A percentile compares a stretch with the other conserved stretches of the same genome.
Evolutionary conservation across 768 basidiomycete genomes (phyloP).

Genomic region (Erythrobasidium yunnanense): DNA sequence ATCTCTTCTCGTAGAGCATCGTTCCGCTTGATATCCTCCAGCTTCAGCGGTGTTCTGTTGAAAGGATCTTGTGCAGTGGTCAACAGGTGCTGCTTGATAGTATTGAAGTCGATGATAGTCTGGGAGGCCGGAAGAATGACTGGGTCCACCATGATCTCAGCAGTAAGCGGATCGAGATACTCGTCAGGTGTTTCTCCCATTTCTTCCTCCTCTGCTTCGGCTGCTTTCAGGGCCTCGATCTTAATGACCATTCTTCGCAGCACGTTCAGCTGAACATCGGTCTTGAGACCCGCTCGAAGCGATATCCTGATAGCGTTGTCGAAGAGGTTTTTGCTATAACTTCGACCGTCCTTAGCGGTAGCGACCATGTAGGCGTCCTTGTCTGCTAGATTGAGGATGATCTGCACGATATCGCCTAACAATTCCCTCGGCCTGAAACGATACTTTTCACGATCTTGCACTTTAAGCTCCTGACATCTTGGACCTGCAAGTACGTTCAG

Average conservation of each 20-base stretch:
- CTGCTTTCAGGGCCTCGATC: slow-evolving; percentile 72
- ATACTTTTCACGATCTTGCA: slow-evolving; percentile 75
- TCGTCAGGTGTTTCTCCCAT: slow-evolving; percentile 89
- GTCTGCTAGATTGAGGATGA: slow-evolving; percentile 77
- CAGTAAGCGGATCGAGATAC: slow-evolving; percentile 83
- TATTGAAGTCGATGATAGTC: slow-evolving; percentile 68
- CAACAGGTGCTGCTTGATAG: slow-evolving; percentile 87
- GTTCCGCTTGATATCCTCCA: slow-evolving; percentile 55
- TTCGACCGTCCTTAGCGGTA: slow-evolving; percentile 86
- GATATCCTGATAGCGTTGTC: slow-evolving; percentile 63
- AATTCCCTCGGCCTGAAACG: slow-evolving; percentile 74
- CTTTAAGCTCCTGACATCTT: slow-evolving; percentile 69
- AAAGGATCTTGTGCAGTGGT: slow-evolving; percentile 91
- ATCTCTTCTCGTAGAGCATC: slow-evolving; percentile 16
- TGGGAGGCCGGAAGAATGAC: slow-evolving; percentile 76
- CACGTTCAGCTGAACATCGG: slow-evolving; percentile 61
- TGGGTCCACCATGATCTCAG: slow-evolving; percentile 87
- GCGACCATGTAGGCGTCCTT: slow-evolving; percentile 68
- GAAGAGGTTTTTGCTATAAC: slow-evolving; percentile 74
- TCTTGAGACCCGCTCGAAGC: slow-evolving; percentile 56
- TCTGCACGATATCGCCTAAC: slow-evolving; percentile 73
- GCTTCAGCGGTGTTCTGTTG: slow-evolving; percentile 69
- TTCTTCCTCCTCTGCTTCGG: slow-evolving; percentile 69
- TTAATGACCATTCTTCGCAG: slow-evolving; percentile 60
- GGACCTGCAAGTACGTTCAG: slow-evolving; percentile 80